Conservation (phyloP, 768 basidiomycete species). For the Neoboletus brunneissimus region DNA sequence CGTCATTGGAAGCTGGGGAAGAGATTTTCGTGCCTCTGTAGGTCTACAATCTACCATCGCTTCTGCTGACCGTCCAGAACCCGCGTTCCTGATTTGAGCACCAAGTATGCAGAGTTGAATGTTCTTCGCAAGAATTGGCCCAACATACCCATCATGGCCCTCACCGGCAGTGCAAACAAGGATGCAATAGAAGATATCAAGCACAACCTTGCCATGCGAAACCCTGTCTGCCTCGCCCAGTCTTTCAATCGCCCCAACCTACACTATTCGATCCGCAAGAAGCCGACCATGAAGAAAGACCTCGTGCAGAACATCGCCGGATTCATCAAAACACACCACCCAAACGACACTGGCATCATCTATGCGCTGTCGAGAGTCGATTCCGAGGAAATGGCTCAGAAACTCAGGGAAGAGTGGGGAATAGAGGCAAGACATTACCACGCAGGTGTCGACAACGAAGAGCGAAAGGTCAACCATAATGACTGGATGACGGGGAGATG, state of each 20-base stretch:
- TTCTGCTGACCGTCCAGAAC: not conserved
- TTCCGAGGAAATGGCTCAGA: slow-evolving; percentile 79
- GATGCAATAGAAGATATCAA: slow-evolving; percentile 79
- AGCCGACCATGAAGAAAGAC: slow-evolving; percentile 42
- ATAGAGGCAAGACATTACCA: slow-evolving; percentile 81
- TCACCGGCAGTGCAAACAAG: slow-evolving; percentile 91
- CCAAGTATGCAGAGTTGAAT: slow-evolving; percentile 67
- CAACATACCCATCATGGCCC: slow-evolving; percentile 86
- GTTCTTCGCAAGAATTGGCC: slow-evolving; percentile 73
- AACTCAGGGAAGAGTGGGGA: slow-evolving; percentile 54
- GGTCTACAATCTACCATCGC: slow-evolving; percentile 24
- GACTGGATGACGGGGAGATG: slow-evolving; percentile 74
- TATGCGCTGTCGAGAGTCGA: slow-evolving; percentile 71
- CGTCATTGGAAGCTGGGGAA: slow-evolving; percentile 92
- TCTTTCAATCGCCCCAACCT: slow-evolving; percentile 97
- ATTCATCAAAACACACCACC: slow-evolving; percentile 62
- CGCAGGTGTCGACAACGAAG: slow-evolving; percentile 64
- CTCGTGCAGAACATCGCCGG: slow-evolving; percentile 59
- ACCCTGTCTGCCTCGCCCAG: slow-evolving; percentile 58
- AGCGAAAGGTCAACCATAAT: slow-evolving; percentile 59
- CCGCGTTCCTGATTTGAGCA: slow-evolving; percentile 10
- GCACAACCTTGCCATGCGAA: slow-evolving; percentile 58
- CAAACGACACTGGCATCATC: slow-evolving; percentile 71
- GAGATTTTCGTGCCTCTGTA: slow-evolving; percentile 86
- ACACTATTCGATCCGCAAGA: slow-evolving; percentile 61